A percentile compares a stretch with the other conserved stretches of the same genome.
Conservation (phyloP, 257 asterid genomes). For the Lavandula angustifolia region DNA sequence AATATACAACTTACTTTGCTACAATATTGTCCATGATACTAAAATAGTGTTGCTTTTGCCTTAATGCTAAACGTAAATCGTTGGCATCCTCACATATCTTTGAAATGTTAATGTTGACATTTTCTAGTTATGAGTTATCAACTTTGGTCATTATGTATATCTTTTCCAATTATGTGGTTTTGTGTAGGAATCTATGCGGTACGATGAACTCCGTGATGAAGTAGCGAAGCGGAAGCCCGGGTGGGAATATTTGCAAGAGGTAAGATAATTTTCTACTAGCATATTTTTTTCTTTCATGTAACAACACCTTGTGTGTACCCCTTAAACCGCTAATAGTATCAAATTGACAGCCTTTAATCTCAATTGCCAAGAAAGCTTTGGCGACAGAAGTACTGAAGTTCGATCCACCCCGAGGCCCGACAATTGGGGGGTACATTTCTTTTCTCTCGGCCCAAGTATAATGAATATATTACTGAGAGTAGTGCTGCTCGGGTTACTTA, state of each 20-base stretch:
- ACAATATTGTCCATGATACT: conserved; percentile 14
- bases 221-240: conserved; percentile 88
- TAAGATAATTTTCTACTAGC: conserved; percentile 35
- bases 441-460: not conserved
- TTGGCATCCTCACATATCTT: not conserved
- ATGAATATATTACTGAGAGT: not conserved
- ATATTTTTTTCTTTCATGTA: conserved; percentile 5
- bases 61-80: conserved; percentile 6
- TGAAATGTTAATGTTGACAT: not conserved
- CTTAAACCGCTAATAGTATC: conserved; percentile 26
- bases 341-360: conserved; percentile 75
- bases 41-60: not conserved
- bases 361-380: conserved; percentile 75
- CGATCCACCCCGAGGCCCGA: conserved; percentile 79
- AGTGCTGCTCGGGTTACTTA: too few relatives aligned
- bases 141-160: conserved; percentile 16
- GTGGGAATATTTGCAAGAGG: conserved; percentile 97
- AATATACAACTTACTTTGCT: too few relatives aligned
- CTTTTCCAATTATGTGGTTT: conserved; percentile 18
- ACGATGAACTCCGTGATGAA: conserved; percentile 88
- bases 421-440: conserved; percentile 76
- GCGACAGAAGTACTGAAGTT: conserved; percentile 90
- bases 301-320: not conserved
- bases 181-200: conserved; percentile 76
- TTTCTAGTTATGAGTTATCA: conserved; percentile 5